phyloP scores from a whole-genome alignment of 2,329 filamentous ascomycete species.

The Geosmithia morbida region DNA sequence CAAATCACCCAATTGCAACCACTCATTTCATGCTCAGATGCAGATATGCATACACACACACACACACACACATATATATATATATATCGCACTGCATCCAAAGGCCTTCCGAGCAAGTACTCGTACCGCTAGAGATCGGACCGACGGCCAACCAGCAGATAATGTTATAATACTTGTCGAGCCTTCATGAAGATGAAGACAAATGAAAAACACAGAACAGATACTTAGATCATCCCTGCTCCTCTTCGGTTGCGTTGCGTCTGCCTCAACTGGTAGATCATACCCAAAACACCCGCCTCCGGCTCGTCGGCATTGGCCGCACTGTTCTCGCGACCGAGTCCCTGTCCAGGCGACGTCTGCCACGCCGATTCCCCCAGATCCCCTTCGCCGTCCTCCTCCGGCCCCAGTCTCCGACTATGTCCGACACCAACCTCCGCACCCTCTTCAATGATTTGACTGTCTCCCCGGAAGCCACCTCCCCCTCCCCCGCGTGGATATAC shows the following conservation, averaged over 20 bases:
- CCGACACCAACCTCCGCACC: constrained; percentile 27
- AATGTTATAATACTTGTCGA: no score
- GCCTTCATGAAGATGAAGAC: not conserved
- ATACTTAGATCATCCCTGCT: constrained; percentile 16
- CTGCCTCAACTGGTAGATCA: constrained; percentile 45
- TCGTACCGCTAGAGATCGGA: not conserved
- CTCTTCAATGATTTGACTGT: constrained; percentile 40
- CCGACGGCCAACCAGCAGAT: not conserved
- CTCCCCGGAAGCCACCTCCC: constrained; percentile 26
- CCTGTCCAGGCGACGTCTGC: constrained; percentile 40
- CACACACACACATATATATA: not conserved
- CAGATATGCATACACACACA: not conserved
- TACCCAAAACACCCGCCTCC: constrained; percentile 39
- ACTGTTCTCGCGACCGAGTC: constrained; percentile 37
- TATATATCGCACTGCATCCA: not conserved
- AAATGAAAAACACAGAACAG: not conserved
- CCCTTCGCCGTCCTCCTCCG: constrained; percentile 31
- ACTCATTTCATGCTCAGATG: not conserved
- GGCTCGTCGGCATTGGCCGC: constrained; percentile 26
- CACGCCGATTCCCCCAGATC: constrained; percentile 43
- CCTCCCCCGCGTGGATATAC: constrained; percentile 25
- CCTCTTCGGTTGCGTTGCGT: constrained; percentile 34
- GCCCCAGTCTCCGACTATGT: constrained; percentile 27
- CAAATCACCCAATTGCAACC: not conserved
- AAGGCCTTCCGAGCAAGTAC: no score